Base-by-base conservation (phyloP, 2,329 filamentous ascomycete genomes). In the Lachnellula cervina region DNA sequence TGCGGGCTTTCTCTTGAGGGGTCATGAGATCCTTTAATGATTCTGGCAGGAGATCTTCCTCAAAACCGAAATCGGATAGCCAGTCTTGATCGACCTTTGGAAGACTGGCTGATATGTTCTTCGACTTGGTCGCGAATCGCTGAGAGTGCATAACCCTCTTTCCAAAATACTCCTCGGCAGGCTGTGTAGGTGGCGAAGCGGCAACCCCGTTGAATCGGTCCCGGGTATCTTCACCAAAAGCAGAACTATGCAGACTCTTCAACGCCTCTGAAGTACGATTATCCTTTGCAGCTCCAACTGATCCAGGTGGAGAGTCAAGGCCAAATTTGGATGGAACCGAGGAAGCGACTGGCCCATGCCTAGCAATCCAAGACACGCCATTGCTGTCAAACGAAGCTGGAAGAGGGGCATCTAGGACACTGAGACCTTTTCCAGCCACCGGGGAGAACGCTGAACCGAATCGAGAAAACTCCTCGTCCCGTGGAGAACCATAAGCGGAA, bases 361-460 rank as follows among this genome's bases (percentile, higher is more conserved):
- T 84, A 17, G 93, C 92, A 59, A 90, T 91, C 70, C 93, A 89
- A 11, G 92, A 97, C 52, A 97, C 89, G 49, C 92, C 93, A 68
- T 97, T 94, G 65, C 91, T 96, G 72, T 97, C 94, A 70, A 97
- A 97, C 0, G 93, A 97, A 8, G 92, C 90, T 1, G 94, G 94
- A 8, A 97, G 81, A 16, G 90, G 91, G 2, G 91, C 94, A 74
- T 97, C 93, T 60, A 97, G 81, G 14, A 95, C 89, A n/a, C 89
- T 94, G n/a, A 96, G 71, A 2, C 81, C 82, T 64, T 83, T 86
- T 52, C 83, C 83, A 64, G 83, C 82, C 49, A 81, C 81, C 0
- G 92, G 90, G 14, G 92, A 96, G 51, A 94, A 81, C 23, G 88
- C 88, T 40, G 92, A 79, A n/a, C 88, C 84, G 34, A 81, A 76